Percentiles rank a stretch among this genome's conserved stretches.
Conservation (phyloP, 2,329 filamentous ascomycete genomes). For the Zymoseptoria crescenta region DNA sequence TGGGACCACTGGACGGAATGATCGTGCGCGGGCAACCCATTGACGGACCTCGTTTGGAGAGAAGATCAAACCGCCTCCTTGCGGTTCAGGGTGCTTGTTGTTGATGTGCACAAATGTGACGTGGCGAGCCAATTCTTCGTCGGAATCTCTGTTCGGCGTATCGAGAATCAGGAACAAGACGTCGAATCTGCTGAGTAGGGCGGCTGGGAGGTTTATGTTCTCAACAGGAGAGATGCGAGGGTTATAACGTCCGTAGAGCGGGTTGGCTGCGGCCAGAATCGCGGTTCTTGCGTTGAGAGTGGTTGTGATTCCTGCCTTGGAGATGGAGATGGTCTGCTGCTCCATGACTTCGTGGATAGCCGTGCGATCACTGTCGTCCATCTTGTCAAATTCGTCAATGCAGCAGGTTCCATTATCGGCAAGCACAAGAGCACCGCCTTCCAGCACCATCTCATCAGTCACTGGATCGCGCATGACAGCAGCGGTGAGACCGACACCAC, state of each 20-base stretch:
- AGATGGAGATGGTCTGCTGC: conserved; percentile 78
- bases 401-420: conserved; percentile 80
- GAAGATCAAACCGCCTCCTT: conserved; percentile 64
- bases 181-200: conserved; percentile 93
- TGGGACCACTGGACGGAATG: conserved; percentile 79
- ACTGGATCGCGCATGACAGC: conserved; percentile 79
- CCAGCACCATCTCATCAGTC: conserved; percentile 76
- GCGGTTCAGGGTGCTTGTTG: conserved; percentile 75
- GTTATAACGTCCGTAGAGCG: conserved; percentile 96
- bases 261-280: conserved; percentile 88
- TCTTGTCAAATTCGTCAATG: conserved; percentile 84
- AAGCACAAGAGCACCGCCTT: conserved; percentile 70
- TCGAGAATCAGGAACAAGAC: conserved; percentile 94
- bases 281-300: conserved; percentile 85
- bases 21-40: conserved; percentile 87
- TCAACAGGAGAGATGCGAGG: conserved; percentile 94
- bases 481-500: conserved; percentile 72
- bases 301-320: conserved; percentile 90
- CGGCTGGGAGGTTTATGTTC: conserved; percentile 98
- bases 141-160: conserved; percentile 78
- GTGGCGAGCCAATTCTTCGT: conserved; percentile 90
- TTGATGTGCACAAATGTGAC: conserved; percentile 97
- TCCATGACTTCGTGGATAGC: conserved; percentile 87
- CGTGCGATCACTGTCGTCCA: conserved; percentile 75
- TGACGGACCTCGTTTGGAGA: conserved; percentile 88